Percentiles rank a stretch among this genome's conserved stretches.
phyloP scores from a whole-genome alignment of 306 rosid genomes.

The Inga leiocalycina region DNA sequence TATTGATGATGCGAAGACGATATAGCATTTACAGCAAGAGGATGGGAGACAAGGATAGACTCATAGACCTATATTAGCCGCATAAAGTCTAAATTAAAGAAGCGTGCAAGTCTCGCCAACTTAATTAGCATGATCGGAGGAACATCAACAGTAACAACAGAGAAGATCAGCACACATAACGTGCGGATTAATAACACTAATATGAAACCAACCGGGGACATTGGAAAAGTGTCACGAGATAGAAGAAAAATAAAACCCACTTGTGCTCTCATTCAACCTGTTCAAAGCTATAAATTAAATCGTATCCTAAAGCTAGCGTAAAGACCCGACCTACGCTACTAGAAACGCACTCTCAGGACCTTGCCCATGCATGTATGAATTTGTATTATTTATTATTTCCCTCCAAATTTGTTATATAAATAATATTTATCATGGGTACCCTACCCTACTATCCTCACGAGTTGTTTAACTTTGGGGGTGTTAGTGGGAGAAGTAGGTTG shows the following conservation, averaged over 20 bases:
- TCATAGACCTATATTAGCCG: background rate
- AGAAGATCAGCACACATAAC: background rate
- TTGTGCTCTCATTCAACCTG: background rate
- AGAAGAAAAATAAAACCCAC: background rate
- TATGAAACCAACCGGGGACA: background rate
- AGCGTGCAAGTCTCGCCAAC: conserved; percentile 17
- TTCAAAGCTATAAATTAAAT: background rate
- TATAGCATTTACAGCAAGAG: background rate
- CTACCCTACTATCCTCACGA: background rate
- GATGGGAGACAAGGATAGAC: background rate
- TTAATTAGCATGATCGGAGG: background rate
- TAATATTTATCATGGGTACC: background rate
- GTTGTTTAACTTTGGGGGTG: conserved; percentile 16
- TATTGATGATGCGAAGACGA: background rate
- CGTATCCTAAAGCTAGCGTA: background rate
- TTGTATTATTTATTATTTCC: too few species aligned
- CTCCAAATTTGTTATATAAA: background rate
- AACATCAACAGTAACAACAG: conserved; percentile 24
- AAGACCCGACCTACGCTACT: background rate
- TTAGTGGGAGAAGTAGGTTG: conserved; percentile 8
- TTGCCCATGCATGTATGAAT: too few species aligned
- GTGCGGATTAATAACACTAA: background rate
- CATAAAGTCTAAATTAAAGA: background rate
- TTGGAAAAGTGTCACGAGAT: background rate
- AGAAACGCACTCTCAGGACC: background rate